Evolutionary conservation across 495 filamentous ascomycete genomes (phyloP), one percentile per base, ranked within the genome.

Genomic region (Lasiosphaeria miniovina): DNA sequence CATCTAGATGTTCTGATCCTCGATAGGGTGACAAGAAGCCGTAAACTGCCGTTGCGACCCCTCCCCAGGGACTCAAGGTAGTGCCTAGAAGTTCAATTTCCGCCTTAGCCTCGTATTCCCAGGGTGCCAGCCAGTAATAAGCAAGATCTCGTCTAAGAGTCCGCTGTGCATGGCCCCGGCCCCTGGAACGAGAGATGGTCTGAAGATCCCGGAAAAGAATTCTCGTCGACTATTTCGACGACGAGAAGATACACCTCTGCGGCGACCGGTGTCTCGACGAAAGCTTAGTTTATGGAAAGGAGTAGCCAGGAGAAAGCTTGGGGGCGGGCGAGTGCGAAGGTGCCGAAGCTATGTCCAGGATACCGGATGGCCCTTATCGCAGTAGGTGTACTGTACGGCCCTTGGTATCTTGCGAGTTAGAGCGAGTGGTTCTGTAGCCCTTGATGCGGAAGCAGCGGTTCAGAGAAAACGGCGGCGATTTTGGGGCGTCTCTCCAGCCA

Each of bases 121-220:
- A 40, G 48, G 38, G 59, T 31, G 58, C 59, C 57, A 61, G 40
- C 58, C 57, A 60, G 45, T 6, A 52, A 24, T 9, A 57, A 49
- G 48, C 53, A 41, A 46, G 17, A 50, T 60, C 35, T 24, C 54
- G 55, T 33, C 36, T 40, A 51, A 34, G 55, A 50, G 52, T 33
- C 55, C 55, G 51, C 36, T 51, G 60, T 35, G 66, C 68, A 71
- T 71, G 59, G 49, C 68, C 64, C 55, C 61, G 14, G 8, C 53
- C 36, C 54, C 50, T 38, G 52, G 38, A 14, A 50, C 35, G 10
- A 15, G 41, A 54, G 36, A 45, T 54, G 36, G 43, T 48, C 45
- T 35, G 38, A 48, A 55, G 51, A 31, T 38, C 34, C 35, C 33
- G 17, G 35, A 52, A 11, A 52, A 31, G 0, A 12, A 49, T 43